Base-by-base conservation (phyloP, 352 stramenopile species). In the Phytophthora pinifolia region DNA sequence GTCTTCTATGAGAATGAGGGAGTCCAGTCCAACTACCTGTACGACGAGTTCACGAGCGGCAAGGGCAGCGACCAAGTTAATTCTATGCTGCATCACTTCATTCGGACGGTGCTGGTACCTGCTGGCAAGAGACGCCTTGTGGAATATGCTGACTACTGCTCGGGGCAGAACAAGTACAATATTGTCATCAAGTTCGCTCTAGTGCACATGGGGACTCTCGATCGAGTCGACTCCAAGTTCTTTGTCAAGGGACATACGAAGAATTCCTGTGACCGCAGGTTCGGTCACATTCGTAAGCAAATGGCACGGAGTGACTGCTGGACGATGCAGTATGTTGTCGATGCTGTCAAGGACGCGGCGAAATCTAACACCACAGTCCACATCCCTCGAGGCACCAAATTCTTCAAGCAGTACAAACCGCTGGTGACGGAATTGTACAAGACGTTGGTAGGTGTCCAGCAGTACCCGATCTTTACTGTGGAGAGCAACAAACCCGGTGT, bases 191-290 rank as follows among this genome's bases (percentile, higher is more conserved):
- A 57, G 37, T 48, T 56, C 8, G 37, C 39, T 9, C 46, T 52
- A 41, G 46, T 57, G 0, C 60, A 56, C 17, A 57, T 59, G 35
- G 54, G 31, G 0, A 25, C 15, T 6, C 17, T 58, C 13, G 34
- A 62, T 14, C 17, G 34, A 2, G 39, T 64, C 3, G 22, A 55
- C 22, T 54, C 57, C 29, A 63, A 54, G 25, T 60, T 64, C 17
- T 64, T 68, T 9, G 35, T 68, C 9, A 60, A 68, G 13, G 41
- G 53, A 1, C 47, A 54, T 37, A 64, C 42, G 0, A 69, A 69
- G 10, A 61, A 54, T 13, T 61, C 53, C 1, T 48, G 48, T 45
- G 48, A 64, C 27, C 48, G 48, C 9, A 33, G 56, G 6, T 65
- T 59, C 20, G 56, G 47, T 7, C 56, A 69, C 31, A 50, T 61